Evolutionary conservation across 441 rosid genomes (phyloP), one percentile per base, ranked within the genome.

Genomic region (Erysimum cheiri): DNA sequence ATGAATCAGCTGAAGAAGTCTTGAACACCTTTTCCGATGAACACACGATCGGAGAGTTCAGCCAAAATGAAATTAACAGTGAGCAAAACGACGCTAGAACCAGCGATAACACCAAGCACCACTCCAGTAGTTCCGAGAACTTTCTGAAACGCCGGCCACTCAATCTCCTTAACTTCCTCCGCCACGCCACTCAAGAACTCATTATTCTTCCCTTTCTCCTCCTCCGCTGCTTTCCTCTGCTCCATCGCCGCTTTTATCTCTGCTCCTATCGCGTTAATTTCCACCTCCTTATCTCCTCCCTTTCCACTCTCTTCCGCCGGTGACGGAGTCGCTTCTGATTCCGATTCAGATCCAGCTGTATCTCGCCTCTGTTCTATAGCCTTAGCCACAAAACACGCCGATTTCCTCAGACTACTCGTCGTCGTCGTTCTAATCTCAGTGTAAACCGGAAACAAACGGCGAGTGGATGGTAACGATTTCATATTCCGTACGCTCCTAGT

Each of bases 51-150:
- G 1, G 96, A 91, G 10, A 94, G 82, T 80, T 90, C 97, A 1
- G 98, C 97, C 60, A 94, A 80, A 60, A 91, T 71, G 79, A 88
- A 91, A 81, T 94, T 91, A 0, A 94, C 87, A 9, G 96, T 91
- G 2, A 94, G 90, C 84, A 91, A 81, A 59, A 88, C 92, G 63
- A 91, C 82, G 10, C 96, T 91, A 0, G 99, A 92, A 19, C 94
- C 98, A 4, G 89, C 92, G 22, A 91, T 92, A 1, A 92, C 93
- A 2, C 93, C 99, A 14, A 94, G 83, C 69, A 91, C 97, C 5
- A 90, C 94, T 4, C 97, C 89, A 2, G 99, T 92, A 0, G 85
- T 90, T 5, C 96, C 97, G 68, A 91, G 43, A 2, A 91, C 96
- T 77, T 85, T 90, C 46, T 86, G 91, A 72, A 93, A 89, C 55